Evolutionary conservation across 164 flowering plant species (phyloP).

Genomic region (Liriodendron chinense): DNA sequence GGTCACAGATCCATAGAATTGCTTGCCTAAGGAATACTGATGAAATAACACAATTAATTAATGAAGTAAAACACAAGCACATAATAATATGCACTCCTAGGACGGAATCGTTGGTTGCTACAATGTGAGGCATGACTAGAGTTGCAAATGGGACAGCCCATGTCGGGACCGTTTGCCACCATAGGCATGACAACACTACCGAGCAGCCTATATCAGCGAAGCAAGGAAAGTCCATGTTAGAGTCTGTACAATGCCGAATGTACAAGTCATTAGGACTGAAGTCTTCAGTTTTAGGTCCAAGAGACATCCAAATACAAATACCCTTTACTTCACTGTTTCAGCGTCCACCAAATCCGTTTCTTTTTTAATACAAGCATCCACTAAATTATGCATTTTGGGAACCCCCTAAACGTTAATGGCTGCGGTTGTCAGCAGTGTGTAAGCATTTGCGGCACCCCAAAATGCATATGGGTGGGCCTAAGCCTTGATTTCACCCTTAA

Average conservation of each 20-base stretch:
- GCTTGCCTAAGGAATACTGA: conserved; percentile 56
- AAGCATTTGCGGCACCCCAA: too few relatives aligned
- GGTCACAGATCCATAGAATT: conserved; percentile 57
- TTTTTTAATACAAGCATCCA: not conserved
- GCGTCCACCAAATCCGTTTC: not conserved
- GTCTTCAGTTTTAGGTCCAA: not conserved
- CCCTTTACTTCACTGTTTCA: too few relatives aligned
- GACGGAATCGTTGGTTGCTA: not conserved
- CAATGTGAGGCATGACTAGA: not conserved
- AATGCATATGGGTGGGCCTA: not conserved
- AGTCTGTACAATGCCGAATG: not conserved
- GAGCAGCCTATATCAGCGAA: not conserved
- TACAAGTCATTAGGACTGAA: not conserved
- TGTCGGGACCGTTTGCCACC: not conserved
- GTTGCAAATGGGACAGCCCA: not conserved
- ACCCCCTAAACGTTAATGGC: too few relatives aligned
- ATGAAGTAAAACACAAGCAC: not conserved
- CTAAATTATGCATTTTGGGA: too few relatives aligned
- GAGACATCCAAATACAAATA: not conserved
- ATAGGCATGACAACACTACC: not conserved
- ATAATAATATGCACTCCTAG: not conserved
- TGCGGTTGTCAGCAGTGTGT: too few relatives aligned
- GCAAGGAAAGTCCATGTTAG: not conserved
- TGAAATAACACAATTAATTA: not conserved
- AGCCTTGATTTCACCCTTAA: not conserved